phyloP scores from a whole-genome alignment of 768 basidiomycete genomes.

The Russula dissimulans region DNA sequence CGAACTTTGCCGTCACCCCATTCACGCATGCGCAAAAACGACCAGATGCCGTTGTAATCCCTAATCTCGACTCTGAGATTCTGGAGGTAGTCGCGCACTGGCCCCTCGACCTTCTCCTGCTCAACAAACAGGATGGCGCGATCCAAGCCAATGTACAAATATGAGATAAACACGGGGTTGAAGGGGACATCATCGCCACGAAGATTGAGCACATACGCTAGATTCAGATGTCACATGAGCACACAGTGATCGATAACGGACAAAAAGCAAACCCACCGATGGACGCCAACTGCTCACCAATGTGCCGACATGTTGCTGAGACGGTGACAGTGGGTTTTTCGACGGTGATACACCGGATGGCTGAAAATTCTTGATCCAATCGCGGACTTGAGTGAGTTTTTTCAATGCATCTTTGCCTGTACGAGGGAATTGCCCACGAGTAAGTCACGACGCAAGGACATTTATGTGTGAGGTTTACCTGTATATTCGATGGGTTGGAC shows the following conservation, averaged over 20 bases:
- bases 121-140: constrained; percentile 73
- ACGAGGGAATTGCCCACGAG: background rate
- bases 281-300: constrained; percentile 58
- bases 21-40: constrained; percentile 60
- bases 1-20: constrained; percentile 73
- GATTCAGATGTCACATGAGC: constrained; percentile 5
- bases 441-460: background rate
- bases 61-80: constrained; percentile 46
- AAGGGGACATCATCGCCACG: constrained; percentile 86
- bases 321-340: constrained; percentile 47
- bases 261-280: constrained; percentile 42
- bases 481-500: constrained; percentile 66
- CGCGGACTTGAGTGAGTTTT: constrained; percentile 63
- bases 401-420: constrained; percentile 49
- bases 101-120: constrained; percentile 46
- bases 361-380: constrained; percentile 58
- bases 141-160: constrained; percentile 62
- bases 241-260: background rate
- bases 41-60: constrained; percentile 74
- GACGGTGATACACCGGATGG: constrained; percentile 54
- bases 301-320: constrained; percentile 59
- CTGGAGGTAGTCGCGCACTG: constrained; percentile 49
- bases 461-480: constrained; percentile 29
- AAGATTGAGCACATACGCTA: constrained; percentile 82
- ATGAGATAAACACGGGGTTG: constrained; percentile 88